A percentile compares a stretch with the other conserved stretches of the same genome.
phyloP scores from a whole-genome alignment of 2,329 filamentous ascomycete genomes.

The Aspergillus fumigatiaffinis region DNA sequence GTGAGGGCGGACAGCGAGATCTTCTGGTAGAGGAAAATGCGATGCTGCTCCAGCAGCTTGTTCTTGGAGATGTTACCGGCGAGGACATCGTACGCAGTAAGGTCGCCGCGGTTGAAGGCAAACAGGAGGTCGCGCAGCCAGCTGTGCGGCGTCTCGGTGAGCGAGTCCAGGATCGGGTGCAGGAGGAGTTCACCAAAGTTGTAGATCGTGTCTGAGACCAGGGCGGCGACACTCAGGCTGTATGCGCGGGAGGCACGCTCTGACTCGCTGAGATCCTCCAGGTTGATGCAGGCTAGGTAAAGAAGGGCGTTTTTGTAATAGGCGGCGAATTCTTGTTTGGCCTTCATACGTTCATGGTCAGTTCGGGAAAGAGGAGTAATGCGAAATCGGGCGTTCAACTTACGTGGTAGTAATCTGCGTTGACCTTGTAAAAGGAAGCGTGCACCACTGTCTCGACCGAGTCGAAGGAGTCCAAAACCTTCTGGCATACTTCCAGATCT shows the following conservation, averaged over 20 bases:
- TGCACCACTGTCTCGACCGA: slow-evolving; percentile 93
- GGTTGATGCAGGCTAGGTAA: slow-evolving; percentile 92
- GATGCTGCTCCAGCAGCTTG: slow-evolving; percentile 72
- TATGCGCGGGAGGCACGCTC: slow-evolving; percentile 84
- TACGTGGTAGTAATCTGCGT: slow-evolving; percentile 89
- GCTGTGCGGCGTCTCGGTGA: slow-evolving; percentile 68
- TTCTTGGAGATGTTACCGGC: slow-evolving; percentile 78
- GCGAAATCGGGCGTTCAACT: slow-evolving; percentile 9
- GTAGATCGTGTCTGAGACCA: slow-evolving; percentile 94
- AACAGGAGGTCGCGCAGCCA: slow-evolving; percentile 97
- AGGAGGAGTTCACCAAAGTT: slow-evolving; percentile 99
- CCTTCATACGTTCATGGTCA: slow-evolving; percentile 33
- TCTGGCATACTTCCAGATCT: slow-evolving; percentile 82
- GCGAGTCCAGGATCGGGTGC: slow-evolving; percentile 87
- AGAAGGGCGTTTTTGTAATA: slow-evolving; percentile 98
- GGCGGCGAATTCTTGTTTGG: slow-evolving; percentile 85
- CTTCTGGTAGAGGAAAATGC: slow-evolving; percentile 87
- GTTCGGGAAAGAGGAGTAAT: not conserved
- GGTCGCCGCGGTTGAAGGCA: slow-evolving; percentile 93
- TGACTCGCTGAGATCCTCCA: slow-evolving; percentile 65
- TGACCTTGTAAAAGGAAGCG: slow-evolving; percentile 92
- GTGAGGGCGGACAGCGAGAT: slow-evolving; percentile 95
- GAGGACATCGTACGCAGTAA: slow-evolving; percentile 79
- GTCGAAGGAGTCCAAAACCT: slow-evolving; percentile 85
- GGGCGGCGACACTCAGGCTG: slow-evolving; percentile 84